Conservation (phyloP, 148 eudicot genomes). For the Chenopodium quinoa region DNA sequence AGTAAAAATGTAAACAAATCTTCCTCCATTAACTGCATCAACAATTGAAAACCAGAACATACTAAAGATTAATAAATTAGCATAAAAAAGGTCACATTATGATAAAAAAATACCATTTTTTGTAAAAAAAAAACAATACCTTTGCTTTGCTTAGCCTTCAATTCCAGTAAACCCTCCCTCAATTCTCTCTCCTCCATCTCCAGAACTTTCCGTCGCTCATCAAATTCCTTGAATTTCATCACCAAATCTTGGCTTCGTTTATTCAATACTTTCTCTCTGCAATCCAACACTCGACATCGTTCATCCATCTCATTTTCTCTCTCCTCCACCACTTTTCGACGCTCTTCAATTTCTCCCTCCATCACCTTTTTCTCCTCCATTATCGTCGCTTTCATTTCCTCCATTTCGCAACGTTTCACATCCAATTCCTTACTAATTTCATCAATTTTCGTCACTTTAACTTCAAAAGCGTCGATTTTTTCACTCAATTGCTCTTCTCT, state of each 20-base stretch:
- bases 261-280: background rate
- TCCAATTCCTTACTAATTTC: background rate
- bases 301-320: background rate
- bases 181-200: background rate
- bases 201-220: background rate
- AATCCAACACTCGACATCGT: background rate
- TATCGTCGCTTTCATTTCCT: too few species aligned
- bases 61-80: too few species aligned
- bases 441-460: background rate
- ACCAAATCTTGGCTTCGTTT: background rate
- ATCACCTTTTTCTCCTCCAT: constrained; percentile 3
- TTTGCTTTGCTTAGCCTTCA: background rate
- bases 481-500: constrained; percentile 2
- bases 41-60: too few species aligned
- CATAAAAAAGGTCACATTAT: too few species aligned
- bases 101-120: too few species aligned
- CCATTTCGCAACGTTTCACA: background rate
- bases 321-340: too few species aligned
- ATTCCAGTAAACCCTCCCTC: background rate
- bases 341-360: background rate
- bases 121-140: background rate
- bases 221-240: background rate
- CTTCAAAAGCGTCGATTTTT: background rate
- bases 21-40: background rate
- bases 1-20: background rate